These are phyloP conservation scores for Artemisia annua DNA, from an alignment of 129 eudicot species.

Conservation along the genomic window DNA sequence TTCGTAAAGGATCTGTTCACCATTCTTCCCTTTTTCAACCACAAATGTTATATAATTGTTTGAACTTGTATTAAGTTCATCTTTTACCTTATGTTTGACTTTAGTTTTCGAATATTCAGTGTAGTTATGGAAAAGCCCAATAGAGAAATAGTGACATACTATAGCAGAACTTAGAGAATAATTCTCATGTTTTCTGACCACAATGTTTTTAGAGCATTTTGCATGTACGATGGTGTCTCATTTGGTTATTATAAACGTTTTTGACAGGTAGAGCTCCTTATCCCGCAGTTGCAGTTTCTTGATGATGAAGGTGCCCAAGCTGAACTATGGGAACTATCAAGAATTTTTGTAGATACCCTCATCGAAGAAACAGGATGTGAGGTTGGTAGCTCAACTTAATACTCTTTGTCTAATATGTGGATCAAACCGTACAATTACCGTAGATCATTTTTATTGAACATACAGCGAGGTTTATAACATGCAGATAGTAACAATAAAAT, in stretches of 20 bases:
- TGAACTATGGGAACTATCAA: conserved; percentile 92
- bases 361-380: conserved; percentile 83
- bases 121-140: no score
- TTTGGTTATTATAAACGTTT: background rate
- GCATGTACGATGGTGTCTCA: background rate
- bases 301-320: conserved; percentile 99
- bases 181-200: no score
- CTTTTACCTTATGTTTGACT: no score
- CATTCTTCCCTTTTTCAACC: background rate
- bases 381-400: conserved; percentile 41
- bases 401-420: background rate
- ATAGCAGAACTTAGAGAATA: no score
- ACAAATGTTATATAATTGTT: background rate
- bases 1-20: background rate
- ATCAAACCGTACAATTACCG: background rate
- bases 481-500: background rate
- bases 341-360: conserved; percentile 77
- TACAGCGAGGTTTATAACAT: no score
- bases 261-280: conserved; percentile 86
- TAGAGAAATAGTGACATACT: no score
- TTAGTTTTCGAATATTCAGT: no score
- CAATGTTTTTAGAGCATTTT: no score
- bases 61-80: no score
- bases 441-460: background rate
- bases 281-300: conserved; percentile 97